phyloP scores from a whole-genome alignment of 2,329 filamentous ascomycete species.

The Cladosporium sp. region DNA sequence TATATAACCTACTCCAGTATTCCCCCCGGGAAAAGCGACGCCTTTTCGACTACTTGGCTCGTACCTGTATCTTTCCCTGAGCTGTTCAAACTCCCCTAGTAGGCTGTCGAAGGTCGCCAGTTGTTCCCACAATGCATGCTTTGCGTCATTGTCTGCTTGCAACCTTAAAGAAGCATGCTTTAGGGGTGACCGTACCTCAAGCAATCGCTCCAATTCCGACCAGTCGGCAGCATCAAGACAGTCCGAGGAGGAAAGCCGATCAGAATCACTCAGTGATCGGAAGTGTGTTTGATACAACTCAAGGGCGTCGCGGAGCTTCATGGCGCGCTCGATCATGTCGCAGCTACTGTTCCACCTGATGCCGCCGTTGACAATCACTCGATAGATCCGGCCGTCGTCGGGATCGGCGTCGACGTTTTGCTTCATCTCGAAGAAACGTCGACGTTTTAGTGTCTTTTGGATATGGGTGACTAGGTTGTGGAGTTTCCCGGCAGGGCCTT shows the following conservation, averaged over 20 bases:
- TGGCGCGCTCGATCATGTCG: constrained; percentile 2
- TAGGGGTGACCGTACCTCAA: background rate
- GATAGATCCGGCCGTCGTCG: background rate
- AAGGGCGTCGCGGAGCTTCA: background rate
- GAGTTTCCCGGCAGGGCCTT: background rate
- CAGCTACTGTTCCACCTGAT: background rate
- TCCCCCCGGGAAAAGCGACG: too few relatives aligned
- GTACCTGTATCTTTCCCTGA: background rate
- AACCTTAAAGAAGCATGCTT: background rate
- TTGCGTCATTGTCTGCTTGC: background rate
- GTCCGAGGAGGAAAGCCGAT: background rate
- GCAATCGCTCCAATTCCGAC: background rate
- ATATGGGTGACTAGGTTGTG: background rate
- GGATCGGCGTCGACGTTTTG: background rate
- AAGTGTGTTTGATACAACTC: background rate
- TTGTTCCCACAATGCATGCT: background rate
- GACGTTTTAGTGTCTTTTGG: background rate
- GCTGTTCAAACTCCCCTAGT: background rate
- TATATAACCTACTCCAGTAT: too few relatives aligned
- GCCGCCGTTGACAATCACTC: background rate
- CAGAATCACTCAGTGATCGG: background rate
- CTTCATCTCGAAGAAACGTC: background rate
- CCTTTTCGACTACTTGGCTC: too few relatives aligned
- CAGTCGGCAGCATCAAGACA: background rate
- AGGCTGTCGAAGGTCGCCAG: background rate